Conservation (phyloP, 352 stramenopile genomes). For the Globisporangium acanthophoron region DNA sequence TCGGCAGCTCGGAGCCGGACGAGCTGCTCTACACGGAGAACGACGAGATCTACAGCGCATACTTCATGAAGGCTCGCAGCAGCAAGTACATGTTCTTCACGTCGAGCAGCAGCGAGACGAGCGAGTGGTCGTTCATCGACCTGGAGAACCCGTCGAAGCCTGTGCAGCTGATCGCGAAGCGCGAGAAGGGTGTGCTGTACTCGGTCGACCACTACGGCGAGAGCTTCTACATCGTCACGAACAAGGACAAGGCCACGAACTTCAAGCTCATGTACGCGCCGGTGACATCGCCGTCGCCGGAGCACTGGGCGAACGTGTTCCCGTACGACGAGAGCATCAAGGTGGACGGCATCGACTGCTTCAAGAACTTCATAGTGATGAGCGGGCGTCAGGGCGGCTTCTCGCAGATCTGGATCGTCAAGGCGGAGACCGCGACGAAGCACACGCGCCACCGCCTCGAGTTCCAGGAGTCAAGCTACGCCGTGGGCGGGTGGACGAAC, state of each 20-base stretch:
- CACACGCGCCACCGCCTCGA: conserved; percentile 55
- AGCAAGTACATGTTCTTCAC: conserved; percentile 91
- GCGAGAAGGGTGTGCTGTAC: conserved; percentile 73
- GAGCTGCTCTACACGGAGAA: conserved; percentile 93
- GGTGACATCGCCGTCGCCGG: conserved; percentile 32
- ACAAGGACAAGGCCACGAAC: conserved; percentile 91
- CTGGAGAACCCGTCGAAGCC: conserved; percentile 39
- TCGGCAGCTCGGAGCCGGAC: conserved; percentile 75
- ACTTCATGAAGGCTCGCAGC: conserved; percentile 90
- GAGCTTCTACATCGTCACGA: conserved; percentile 93
- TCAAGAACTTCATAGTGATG: conserved; percentile 86
- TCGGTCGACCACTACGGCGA: conserved; percentile 83
- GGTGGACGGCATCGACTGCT: conserved; percentile 85
- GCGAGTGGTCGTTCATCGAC: conserved; percentile 83
- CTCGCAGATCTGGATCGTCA: conserved; percentile 83
- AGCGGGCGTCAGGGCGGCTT: conserved; percentile 82
- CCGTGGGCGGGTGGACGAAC: conserved; percentile 74
- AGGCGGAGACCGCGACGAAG: conserved; percentile 40
- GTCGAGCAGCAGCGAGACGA: conserved; percentile 89
- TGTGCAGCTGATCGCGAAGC: conserved; percentile 56
- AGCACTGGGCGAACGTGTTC: conserved; percentile 88
- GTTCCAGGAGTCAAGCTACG: conserved; percentile 90
- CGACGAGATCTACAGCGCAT: conserved; percentile 92
- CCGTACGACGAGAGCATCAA: conserved; percentile 75
- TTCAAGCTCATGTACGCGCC: conserved; percentile 88